Conservation (phyloP, 2,329 filamentous ascomycete species). For the Paramyrothecium sp. region DNA sequence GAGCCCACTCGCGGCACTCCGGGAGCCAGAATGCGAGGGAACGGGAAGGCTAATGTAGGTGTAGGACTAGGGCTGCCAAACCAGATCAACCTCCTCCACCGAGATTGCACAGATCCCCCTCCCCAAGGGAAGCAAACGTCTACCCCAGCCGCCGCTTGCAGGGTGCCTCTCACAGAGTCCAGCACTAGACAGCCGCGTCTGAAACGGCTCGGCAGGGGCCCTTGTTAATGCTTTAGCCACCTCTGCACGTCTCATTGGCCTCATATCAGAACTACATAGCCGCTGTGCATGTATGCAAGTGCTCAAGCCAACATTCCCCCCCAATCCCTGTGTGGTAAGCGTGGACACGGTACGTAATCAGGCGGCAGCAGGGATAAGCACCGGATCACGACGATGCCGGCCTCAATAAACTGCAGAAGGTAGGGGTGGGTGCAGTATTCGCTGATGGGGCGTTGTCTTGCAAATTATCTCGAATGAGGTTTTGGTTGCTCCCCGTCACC, state of each 20-base stretch:
- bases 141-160: neutral
- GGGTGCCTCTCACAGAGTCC: conserved; percentile 1
- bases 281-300: conserved; percentile 41
- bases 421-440: no score
- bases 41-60: conserved; percentile 33
- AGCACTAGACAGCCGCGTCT: conserved; percentile 8
- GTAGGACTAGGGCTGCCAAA: conserved; percentile 15
- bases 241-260: conserved; percentile 27
- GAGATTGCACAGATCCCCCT: conserved; percentile 3
- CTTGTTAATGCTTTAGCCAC: conserved; percentile 21
- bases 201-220: conserved; percentile 26
- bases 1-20: neutral
- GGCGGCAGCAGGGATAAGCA: conserved; percentile 26
- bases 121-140: neutral
- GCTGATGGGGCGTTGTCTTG: no score
- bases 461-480: no score
- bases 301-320: conserved; percentile 30
- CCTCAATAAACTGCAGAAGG: no score
- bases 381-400: no score
- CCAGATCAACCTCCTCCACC: conserved; percentile 16
- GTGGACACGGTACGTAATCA: neutral
- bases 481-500: no score
- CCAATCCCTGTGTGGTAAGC: conserved; percentile 16
- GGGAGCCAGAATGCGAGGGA: conserved; percentile 5
- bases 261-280: conserved; percentile 36